phyloP scores from a whole-genome alignment of 352 stramenopile genomes.

The Saprolegnia diclina region DNA sequence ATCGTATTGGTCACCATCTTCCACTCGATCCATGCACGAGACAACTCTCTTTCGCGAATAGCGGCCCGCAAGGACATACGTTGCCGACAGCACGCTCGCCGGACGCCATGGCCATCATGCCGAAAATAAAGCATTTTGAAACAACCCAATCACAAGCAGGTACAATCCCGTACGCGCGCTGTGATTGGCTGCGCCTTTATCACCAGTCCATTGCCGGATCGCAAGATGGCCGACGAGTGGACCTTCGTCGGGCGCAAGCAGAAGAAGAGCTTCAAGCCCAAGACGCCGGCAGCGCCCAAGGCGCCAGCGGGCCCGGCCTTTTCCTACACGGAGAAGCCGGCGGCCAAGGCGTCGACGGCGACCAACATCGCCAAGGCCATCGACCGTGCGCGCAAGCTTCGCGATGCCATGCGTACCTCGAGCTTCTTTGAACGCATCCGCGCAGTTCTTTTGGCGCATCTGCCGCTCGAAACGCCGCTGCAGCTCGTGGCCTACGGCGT shows the following conservation, averaged over 20 bases:
- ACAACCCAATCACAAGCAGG: too few species aligned
- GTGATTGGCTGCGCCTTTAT: too few species aligned
- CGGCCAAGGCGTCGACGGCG: background rate
- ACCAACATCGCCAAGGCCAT: background rate
- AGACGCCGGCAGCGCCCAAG: background rate
- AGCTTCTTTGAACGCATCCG: background rate
- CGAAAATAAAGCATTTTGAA: too few species aligned
- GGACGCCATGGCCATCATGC: too few species aligned
- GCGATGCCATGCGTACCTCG: slow-evolving; percentile 1
- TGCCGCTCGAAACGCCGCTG: background rate
- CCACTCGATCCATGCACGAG: too few species aligned
- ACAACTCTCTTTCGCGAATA: too few species aligned
- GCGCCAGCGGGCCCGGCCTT: background rate
- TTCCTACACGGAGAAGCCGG: background rate
- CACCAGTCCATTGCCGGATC: too few species aligned
- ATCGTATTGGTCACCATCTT: too few species aligned
- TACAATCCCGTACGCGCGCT: too few species aligned
- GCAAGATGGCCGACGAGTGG: background rate
- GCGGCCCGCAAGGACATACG: too few species aligned
- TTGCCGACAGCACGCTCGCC: too few species aligned
- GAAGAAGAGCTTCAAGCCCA: slow-evolving; percentile 10
- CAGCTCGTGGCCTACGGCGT: slow-evolving; percentile 20
- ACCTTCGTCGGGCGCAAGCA: slow-evolving; percentile 19
- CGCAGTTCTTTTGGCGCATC: background rate
- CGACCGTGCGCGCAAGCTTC: background rate